Conservation (phyloP, 2,329 filamentous ascomycete genomes). For the Didymella pomorum region DNA sequence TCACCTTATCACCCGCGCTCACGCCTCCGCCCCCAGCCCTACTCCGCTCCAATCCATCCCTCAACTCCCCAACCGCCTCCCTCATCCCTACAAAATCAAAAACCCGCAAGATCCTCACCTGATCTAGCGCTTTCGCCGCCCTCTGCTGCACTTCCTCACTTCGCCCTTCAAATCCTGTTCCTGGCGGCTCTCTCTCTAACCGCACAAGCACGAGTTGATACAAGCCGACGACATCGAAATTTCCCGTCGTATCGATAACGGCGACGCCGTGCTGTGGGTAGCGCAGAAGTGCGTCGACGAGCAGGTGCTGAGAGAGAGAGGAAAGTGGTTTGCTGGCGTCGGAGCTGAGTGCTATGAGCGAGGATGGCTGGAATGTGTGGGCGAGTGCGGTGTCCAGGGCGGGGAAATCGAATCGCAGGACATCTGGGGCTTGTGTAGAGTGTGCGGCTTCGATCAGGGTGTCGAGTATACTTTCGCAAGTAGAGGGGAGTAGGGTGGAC, state of each 20-base stretch:
- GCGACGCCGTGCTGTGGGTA: conserved; percentile 43
- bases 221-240: conserved; percentile 55
- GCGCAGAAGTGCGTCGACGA: conserved; percentile 52
- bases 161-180: neutral
- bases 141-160: neutral
- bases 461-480: neutral
- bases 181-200: neutral
- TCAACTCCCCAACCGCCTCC: conserved; percentile 57
- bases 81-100: conserved; percentile 60
- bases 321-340: neutral
- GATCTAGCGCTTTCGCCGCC: conserved; percentile 46
- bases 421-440: no score
- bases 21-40: neutral
- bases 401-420: neutral
- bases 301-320: conserved; percentile 33
- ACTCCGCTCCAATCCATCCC: conserved; percentile 44
- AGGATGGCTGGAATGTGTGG: neutral
- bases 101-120: conserved; percentile 59
- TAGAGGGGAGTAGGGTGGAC: neutral
- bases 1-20: neutral
- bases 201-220: conserved; percentile 2
- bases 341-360: conserved; percentile 3
- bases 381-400: conserved; percentile 2
- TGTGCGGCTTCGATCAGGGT: neutral
- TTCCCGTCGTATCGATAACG: conserved; percentile 57